Base-by-base conservation (phyloP, 257 asterid genomes). In the Thymus mandschuricus region DNA sequence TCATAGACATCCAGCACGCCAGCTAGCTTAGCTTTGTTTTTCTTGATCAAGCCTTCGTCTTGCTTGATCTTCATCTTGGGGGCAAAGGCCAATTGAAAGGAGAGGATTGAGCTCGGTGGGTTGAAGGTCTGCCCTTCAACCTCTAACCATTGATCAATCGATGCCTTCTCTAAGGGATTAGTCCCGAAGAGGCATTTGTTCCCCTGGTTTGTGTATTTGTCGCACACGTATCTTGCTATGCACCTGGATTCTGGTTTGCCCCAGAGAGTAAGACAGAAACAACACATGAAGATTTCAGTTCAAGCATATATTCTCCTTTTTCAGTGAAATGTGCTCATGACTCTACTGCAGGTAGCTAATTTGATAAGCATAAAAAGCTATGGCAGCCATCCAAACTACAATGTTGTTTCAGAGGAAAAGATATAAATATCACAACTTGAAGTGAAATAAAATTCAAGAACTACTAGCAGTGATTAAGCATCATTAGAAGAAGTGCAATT, bases 1-100 rank as follows among this genome's bases (percentile, higher is more conserved):
- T 92, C 96, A 57, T 92, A 92, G 78, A 92, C 92, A 78, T 92
- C 98, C 6, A 92, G 94, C 65, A 88, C 96, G 46, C 88, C 86
- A 4, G 74, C 81, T 6, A 92, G 94, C 85, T 92, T 92, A 8
- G 82, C 87, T 59, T 85, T 84, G 10, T 86, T 89, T 68, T 76
- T 89, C 81, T 84, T 82, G 73, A 92, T 92, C 85, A 84, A 8
- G 9, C 63, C 73, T 79, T 88, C 89, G 10, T 89, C 94, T 64
- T 85, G 92, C 80, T 84, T 88, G 79, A 89, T n/a, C 78, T 89
- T 84, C 96, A 87, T 89, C 44, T 70, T 71, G 2, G 88, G 93
- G 10, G 95, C 96, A 66, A 92, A 86, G 63, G 87, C 87, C 9
- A 92, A 81, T 67, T 89, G 98, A 60, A 89, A 87, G 21, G 88